Conservation (phyloP, 2,329 filamentous ascomycete species). For the Alternaria ventricosa region DNA sequence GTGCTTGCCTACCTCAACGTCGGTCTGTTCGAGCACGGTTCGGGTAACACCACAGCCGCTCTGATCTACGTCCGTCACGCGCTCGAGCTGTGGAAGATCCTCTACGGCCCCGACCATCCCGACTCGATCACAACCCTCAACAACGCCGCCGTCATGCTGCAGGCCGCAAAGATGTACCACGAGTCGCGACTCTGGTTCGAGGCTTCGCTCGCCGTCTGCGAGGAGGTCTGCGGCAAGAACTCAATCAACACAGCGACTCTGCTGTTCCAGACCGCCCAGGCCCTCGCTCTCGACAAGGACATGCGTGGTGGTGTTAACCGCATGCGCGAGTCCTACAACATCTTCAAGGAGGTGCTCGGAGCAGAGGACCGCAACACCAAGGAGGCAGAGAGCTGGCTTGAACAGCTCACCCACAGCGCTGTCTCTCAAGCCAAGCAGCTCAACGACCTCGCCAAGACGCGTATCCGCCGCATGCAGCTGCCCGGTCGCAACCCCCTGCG, state of each 20-base stretch:
- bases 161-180: constrained; percentile 91
- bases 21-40: constrained; percentile 90
- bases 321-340: constrained; percentile 97
- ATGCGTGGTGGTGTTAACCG: constrained; percentile 87
- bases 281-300: constrained; percentile 93
- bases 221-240: constrained; percentile 85
- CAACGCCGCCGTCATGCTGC: constrained; percentile 98
- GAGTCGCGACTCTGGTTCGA: constrained; percentile 98
- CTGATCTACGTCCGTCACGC: constrained; percentile 90
- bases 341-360: constrained; percentile 87
- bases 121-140: constrained; percentile 99
- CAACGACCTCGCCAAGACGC: constrained; percentile 78
- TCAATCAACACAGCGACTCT: constrained; percentile 94
- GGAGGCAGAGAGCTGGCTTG: constrained; percentile 95
- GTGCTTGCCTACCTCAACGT: constrained; percentile 96
- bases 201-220: constrained; percentile 85
- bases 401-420: constrained; percentile 94
- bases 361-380: constrained; percentile 96
- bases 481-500: constrained; percentile 61
- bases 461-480: constrained; percentile 74
- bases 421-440: constrained; percentile 93
- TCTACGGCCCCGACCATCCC: constrained; percentile 91
- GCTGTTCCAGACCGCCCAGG: constrained; percentile 95
- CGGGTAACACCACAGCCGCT: constrained; percentile 87
- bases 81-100: constrained; percentile 93